Conservation (phyloP, 495 filamentous ascomycete species). For the Cercophora samala region DNA sequence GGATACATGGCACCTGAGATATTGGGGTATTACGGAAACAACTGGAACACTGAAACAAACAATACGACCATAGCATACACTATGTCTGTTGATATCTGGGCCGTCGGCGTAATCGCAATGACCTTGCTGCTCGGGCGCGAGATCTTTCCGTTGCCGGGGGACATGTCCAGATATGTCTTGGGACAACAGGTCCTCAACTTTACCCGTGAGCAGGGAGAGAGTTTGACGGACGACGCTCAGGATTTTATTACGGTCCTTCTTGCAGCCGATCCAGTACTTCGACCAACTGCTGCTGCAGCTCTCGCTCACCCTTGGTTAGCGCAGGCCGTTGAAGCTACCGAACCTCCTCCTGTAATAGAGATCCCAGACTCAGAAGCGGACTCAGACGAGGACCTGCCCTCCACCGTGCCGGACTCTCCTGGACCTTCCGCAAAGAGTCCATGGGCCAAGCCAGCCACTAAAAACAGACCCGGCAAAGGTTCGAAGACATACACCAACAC, state of each 20-base stretch:
- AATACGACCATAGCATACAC: constrained; percentile 9
- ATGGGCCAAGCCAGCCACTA: neutral
- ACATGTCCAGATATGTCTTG: neutral
- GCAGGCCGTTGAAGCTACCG: neutral
- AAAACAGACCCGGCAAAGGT: neutral
- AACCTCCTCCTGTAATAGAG: neutral
- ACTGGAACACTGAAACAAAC: neutral
- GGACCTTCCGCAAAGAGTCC: neutral
- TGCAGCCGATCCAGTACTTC: constrained; percentile 2
- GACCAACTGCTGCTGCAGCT: neutral
- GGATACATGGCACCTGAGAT: constrained; percentile 20
- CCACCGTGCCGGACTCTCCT: neutral
- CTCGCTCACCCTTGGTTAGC: neutral
- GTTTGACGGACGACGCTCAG: neutral
- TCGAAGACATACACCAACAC: neutral
- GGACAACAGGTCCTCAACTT: neutral
- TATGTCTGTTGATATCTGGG: constrained; percentile 19
- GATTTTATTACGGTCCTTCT: neutral
- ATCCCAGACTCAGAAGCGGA: neutral
- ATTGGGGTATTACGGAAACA: neutral
- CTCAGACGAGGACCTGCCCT: neutral
- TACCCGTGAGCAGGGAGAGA: neutral
- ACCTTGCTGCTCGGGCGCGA: neutral
- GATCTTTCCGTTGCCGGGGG: neutral
- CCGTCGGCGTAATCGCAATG: constrained; percentile 8